Evolutionary conservation across 306 rosid species (phyloP), one percentile per base, ranked within the genome.

Genomic region (Vigna mungo): DNA sequence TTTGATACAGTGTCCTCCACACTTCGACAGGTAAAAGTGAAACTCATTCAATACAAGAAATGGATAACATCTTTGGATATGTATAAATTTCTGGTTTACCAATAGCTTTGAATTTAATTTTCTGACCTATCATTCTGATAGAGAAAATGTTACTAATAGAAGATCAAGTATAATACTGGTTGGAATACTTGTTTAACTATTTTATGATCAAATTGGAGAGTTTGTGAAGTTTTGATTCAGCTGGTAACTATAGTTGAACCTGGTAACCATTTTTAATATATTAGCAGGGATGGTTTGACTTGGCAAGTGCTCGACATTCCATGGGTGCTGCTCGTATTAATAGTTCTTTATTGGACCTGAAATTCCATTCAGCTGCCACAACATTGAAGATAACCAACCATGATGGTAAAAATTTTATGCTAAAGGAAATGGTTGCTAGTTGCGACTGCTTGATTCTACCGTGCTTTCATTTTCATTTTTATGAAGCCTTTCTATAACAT

Each of bases 321-420:
- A 95, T 92, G 99, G 99, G 97, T 46, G 84, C 84, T n/a, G 86
- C 89, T 9, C 94, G 97, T 11, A 71, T 92, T 60, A 95, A 83
- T 76, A 76, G 86, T 77, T 81, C 92, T 27, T 44, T 92, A 68
- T 84, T 95, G 89, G 89, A 95, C 81, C 84, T 92, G 78, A 95
- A 92, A 59, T 20, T 48, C 11, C 94, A 88, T 78, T 34, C 97
- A 62, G 97, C 97, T 52, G 54, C 92, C 63, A 90, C 98, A 11
- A 63, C 86, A 11, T 46, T 92, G 76, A 81, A 86, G 72, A 91
- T 94, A 15, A 66, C 86, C 49, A 69, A 82, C 49, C 49, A 14
- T 69, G 83, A 81, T 71, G 90, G 92, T 91, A 84, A 86, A 60
- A 9, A 4, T 55, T 67, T 41, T 32, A 44, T 64, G 7, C 62